These are phyloP conservation scores for Phialophora verrucosa DNA, from an alignment of 2,329 filamentous ascomycete species.

Conservation along the genomic window DNA sequence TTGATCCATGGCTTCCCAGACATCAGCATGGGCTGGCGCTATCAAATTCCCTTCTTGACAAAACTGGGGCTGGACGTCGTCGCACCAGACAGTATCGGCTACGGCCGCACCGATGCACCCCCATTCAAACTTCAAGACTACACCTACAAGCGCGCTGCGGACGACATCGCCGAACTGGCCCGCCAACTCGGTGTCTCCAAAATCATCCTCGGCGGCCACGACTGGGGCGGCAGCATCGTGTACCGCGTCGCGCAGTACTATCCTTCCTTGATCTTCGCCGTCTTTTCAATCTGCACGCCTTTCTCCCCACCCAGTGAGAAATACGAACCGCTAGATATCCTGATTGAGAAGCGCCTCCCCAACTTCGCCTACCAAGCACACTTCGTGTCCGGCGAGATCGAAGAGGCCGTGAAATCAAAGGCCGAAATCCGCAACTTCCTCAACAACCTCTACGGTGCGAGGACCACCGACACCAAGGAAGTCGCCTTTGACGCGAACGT, in stretches of 20 bases:
- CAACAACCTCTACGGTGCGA: conserved; percentile 71
- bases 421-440: conserved; percentile 73
- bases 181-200: conserved; percentile 59
- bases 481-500: conserved; percentile 62
- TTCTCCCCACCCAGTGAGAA: conserved; percentile 63
- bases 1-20: conserved; percentile 83
- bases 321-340: conserved; percentile 64
- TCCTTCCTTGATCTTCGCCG: conserved; percentile 71
- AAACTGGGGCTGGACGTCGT: conserved; percentile 78
- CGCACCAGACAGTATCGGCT: conserved; percentile 85
- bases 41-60: conserved; percentile 79
- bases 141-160: conserved; percentile 71
- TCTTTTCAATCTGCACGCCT: conserved; percentile 83
- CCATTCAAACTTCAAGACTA: conserved; percentile 68
- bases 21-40: conserved; percentile 82
- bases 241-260: conserved; percentile 77
- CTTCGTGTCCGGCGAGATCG: conserved; percentile 70
- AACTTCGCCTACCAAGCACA: conserved; percentile 87
- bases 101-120: conserved; percentile 68
- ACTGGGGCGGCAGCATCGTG: conserved; percentile 82
- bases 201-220: conserved; percentile 87
- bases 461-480: conserved; percentile 59
- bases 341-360: conserved; percentile 63
- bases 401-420: conserved; percentile 62
- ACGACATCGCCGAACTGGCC: conserved; percentile 76